Percentiles rank a stretch among this genome's conserved stretches.
Evolutionary conservation across 306 rosid genomes (phyloP).

Genomic region (Morella rubra): DNA sequence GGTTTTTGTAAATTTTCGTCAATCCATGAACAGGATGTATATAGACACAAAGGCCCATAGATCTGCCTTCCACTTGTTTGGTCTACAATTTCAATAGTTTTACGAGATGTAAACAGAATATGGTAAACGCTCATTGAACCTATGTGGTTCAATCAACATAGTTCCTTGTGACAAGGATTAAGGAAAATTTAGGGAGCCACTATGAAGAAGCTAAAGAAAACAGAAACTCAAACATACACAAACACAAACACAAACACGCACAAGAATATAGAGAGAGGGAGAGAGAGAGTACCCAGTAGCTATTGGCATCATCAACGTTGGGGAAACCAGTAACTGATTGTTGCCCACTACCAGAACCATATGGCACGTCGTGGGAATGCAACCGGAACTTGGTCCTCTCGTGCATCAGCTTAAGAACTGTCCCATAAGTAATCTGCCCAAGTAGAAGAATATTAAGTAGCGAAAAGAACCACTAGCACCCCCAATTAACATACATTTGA

Average conservation of each 20-base stretch:
- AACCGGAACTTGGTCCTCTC: constrained; percentile 83
- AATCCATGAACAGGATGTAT: too few relatives aligned
- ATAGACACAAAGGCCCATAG: too few relatives aligned
- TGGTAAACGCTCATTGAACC: neutral
- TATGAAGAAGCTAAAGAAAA: neutral
- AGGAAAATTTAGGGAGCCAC: neutral
- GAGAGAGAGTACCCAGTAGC: constrained; percentile 75
- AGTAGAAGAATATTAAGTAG: neutral
- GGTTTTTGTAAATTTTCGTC: too few relatives aligned
- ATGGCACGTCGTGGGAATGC: constrained; percentile 98
- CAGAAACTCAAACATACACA: neutral
- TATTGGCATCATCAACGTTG: constrained; percentile 78
- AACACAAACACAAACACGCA: neutral
- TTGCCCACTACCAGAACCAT: constrained; percentile 99
- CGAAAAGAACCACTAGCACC: neutral
- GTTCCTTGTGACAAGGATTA: neutral
- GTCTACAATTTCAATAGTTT: neutral
- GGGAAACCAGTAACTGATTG: constrained; percentile 96
- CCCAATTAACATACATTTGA: neutral
- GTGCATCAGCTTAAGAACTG: constrained; percentile 87
- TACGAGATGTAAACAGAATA: neutral
- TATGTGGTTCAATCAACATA: neutral
- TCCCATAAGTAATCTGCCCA: constrained; percentile 78
- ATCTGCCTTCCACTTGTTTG: neutral
- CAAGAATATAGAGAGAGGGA: neutral